Percentiles rank a stretch among this genome's conserved stretches.
phyloP scores from a whole-genome alignment of 164 flowering plant species.

The Kalanchoe fedtschenkoi region DNA sequence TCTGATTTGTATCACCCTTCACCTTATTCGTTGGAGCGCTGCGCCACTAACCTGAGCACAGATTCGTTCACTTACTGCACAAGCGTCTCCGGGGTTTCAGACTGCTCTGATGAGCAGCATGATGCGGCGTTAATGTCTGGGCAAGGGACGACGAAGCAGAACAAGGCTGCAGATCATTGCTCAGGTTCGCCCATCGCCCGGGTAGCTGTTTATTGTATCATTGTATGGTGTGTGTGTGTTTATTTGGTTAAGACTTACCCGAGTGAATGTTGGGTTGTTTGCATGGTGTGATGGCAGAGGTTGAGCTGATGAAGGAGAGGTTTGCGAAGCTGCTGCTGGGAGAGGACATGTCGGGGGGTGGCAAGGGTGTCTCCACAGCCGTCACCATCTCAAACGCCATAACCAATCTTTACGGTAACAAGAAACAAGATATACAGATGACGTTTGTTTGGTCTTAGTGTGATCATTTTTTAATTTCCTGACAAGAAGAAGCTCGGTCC shows the following conservation, averaged over 20 bases:
- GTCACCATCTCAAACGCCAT: constrained; percentile 82
- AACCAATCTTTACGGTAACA: constrained; percentile 67
- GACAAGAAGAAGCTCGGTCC: not conserved
- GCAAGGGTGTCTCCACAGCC: constrained; percentile 75
- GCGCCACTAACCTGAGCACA: not conserved
- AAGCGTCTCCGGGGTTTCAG: not conserved
- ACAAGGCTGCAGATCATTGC: too few relatives aligned
- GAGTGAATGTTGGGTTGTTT: constrained; percentile 2
- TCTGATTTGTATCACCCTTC: constrained; percentile 3
- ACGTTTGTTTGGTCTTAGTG: too few relatives aligned
- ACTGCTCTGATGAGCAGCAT: not conserved
- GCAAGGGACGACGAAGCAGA: constrained; percentile 6
- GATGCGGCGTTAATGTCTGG: not conserved
- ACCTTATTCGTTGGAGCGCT: not conserved
- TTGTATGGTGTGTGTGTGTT: not conserved
- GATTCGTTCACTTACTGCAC: not conserved
- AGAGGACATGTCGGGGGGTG: constrained; percentile 89
- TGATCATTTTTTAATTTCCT: not conserved
- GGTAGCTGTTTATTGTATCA: not conserved
- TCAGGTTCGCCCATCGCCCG: not conserved
- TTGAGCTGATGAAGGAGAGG: constrained; percentile 71
- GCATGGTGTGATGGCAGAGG: too few relatives aligned
- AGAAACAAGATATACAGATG: too few relatives aligned
- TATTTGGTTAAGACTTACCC: not conserved
- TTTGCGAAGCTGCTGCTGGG: constrained; percentile 77